Conservation (phyloP, 345 rosid genomes). For the Hirschfeldia incana region DNA sequence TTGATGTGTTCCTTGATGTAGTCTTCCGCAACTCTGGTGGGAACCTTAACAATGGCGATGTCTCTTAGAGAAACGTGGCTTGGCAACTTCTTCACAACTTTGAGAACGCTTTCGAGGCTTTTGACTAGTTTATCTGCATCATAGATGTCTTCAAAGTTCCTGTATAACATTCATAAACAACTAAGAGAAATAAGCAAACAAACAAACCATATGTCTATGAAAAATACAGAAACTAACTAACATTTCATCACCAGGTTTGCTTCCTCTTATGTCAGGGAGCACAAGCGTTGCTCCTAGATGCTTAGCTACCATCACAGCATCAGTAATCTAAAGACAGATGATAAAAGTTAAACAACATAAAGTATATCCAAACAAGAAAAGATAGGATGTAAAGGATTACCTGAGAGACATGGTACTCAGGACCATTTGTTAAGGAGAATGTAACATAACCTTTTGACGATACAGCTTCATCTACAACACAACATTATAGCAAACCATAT, state of each 20-base stretch:
- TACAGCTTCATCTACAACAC: conserved; percentile 38
- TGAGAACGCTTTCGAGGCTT: conserved; percentile 73
- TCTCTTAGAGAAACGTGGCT: conserved; percentile 58
- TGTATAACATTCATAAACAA: conserved; percentile 37
- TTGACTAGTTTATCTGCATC: conserved; percentile 66
- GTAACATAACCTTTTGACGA: conserved; percentile 74
- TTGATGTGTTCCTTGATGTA: conserved; percentile 64
- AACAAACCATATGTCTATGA: not conserved
- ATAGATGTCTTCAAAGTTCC: conserved; percentile 91
- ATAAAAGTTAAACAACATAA: not conserved
- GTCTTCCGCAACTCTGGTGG: conserved; percentile 76
- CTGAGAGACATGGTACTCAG: conserved; percentile 98
- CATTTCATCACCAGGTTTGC: conserved; percentile 86
- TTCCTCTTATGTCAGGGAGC: conserved; percentile 92
- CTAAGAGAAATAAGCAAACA: not conserved
- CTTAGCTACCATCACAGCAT: conserved; percentile 85
- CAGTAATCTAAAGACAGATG: conserved; percentile 52
- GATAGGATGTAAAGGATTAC: conserved; percentile 38
- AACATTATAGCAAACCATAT: not conserved
- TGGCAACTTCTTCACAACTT: conserved; percentile 61
- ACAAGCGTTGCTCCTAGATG: conserved; percentile 77
- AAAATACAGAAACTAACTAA: conserved; percentile 32
- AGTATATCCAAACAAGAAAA: not conserved
- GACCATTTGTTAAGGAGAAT: conserved; percentile 95
- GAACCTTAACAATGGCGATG: conserved; percentile 81